Evolutionary conservation across 1,139 yeast species (phyloP).

Genomic region (Pichia sp.): DNA sequence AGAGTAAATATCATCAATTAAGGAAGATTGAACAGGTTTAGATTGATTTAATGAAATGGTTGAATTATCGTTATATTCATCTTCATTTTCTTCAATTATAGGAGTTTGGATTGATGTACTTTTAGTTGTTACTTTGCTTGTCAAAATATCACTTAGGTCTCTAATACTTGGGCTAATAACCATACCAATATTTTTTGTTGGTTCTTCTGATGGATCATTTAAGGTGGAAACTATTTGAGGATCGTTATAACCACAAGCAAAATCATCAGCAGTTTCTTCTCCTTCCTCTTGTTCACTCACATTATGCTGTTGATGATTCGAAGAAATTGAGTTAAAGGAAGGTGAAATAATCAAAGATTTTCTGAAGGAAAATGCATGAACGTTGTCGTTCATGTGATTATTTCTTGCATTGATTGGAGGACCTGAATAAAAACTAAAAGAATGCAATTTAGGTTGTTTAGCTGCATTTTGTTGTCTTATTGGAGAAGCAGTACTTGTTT

Average conservation of each 20-base stretch:
- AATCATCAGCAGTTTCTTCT: not conserved
- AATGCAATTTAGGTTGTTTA: slow-evolving; percentile 16
- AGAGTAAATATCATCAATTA: slow-evolving; percentile 11
- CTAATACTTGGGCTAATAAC: slow-evolving; percentile 49
- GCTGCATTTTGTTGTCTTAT: not conserved
- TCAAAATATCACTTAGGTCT: slow-evolving; percentile 44
- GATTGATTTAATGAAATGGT: slow-evolving; percentile 1
- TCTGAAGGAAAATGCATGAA: slow-evolving; percentile 41
- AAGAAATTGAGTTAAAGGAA: slow-evolving; percentile 32
- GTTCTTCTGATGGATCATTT: slow-evolving; percentile 21
- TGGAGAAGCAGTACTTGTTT: slow-evolving; percentile 29
- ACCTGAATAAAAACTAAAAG: slow-evolving; percentile 30
- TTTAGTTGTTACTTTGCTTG: slow-evolving; percentile 25
- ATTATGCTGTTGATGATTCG: not conserved
- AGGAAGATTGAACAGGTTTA: slow-evolving; percentile 2
- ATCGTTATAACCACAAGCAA: slow-evolving; percentile 19
- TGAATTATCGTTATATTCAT: slow-evolving; percentile 1
- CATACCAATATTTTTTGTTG: slow-evolving; percentile 33
- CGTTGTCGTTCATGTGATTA: slow-evolving; percentile 26
- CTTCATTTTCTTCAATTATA: slow-evolving; percentile 28
- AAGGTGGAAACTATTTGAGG: slow-evolving; percentile 34
- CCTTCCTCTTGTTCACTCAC: not conserved
- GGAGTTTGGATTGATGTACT: slow-evolving; percentile 1
- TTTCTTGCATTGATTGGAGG: slow-evolving; percentile 28
- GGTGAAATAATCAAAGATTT: slow-evolving; percentile 44